Evolutionary conservation across 2,329 filamentous ascomycete species (phyloP), one percentile per base, ranked within the genome.

Genomic region (Xylaria sp.): DNA sequence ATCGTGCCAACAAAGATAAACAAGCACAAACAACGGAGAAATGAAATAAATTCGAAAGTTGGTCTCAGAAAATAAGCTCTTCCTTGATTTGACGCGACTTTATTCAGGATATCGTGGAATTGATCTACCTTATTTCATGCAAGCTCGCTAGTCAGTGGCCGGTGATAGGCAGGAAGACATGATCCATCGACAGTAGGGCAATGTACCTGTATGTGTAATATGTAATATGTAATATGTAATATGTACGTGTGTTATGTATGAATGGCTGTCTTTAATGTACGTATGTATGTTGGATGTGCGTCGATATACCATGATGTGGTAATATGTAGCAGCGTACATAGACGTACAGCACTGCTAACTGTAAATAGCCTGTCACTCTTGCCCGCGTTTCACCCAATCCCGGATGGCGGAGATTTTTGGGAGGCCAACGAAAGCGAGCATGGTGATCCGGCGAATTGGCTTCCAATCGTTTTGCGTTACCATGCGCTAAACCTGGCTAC

Each of bases 381-480:
- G 41, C 15, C 28, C 57, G 57, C 61, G 58, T 64, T 68, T 62
- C 58, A 46, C 60, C 60, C 55, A 67, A 71, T 62, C 61, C 54
- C 48, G 64, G 28, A 58, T 63, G 20, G 28, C 67, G 67, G 70
- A 65, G 67, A 67, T 33, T 69, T 67, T 52, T 63, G 52, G 61
- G 58, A 64, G 69, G 10, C 63, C 66, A 67, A 64, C 43, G 33
- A 69, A 59, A 52, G 49, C 48, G 36, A 10, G 33, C 58, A 36
- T 39, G 13, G 64, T 65, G 67, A 69, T 69, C 67, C 69, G 49
- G 57, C 49, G 57, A 69, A 48, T 46, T 69, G 69, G 68, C 51
- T 68, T 65, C 68, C 65, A 68, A 68, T 68, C 63, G 66, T 43
- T 62, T 65, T 59, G 62, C 51, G 33, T 65, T 6, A 55, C 28